These are phyloP conservation scores for Austroboletus novae-zelandiae DNA, from an alignment of 1,284 basidiomycete species.

Conservation along the genomic window DNA sequence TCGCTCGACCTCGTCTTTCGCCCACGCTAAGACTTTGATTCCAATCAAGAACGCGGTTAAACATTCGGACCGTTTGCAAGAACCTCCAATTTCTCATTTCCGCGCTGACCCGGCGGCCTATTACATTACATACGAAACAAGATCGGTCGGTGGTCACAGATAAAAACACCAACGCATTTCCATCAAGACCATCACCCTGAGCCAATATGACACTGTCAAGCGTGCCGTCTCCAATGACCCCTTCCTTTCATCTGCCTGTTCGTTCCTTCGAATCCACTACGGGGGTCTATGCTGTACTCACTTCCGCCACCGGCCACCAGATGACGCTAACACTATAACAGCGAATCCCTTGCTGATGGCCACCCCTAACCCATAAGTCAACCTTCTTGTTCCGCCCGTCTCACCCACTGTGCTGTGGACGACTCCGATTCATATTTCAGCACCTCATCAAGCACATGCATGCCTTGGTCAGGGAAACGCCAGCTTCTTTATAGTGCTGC, in stretches of 20 bases:
- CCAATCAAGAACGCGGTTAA: too few relatives aligned
- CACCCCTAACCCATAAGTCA: slow-evolving; percentile 41
- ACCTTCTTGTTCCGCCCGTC: neutral
- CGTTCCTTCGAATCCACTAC: slow-evolving; percentile 1
- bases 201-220: slow-evolving; percentile 11
- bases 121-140: slow-evolving; percentile 3
- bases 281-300: neutral
- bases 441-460: slow-evolving; percentile 63
- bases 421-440: slow-evolving; percentile 47
- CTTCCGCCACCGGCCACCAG: slow-evolving; percentile 40
- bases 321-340: slow-evolving; percentile 51
- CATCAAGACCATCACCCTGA: neutral
- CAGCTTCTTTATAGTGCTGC: slow-evolving; percentile 37
- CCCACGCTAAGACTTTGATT: too few relatives aligned
- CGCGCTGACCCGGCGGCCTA: too few relatives aligned
- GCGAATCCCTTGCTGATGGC: slow-evolving; percentile 50
- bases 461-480: slow-evolving; percentile 71
- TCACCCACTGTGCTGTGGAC: slow-evolving; percentile 27
- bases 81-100: too few relatives aligned
- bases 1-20: too few relatives aligned
- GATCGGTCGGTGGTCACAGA: slow-evolving; percentile 1
- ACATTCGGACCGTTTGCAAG: too few relatives aligned
- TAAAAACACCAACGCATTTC: neutral
- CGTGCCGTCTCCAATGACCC: slow-evolving; percentile 35
- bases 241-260: slow-evolving; percentile 33